Conservation (phyloP, 805 yeast genomes). For the Cyberlindnera japonica region DNA sequence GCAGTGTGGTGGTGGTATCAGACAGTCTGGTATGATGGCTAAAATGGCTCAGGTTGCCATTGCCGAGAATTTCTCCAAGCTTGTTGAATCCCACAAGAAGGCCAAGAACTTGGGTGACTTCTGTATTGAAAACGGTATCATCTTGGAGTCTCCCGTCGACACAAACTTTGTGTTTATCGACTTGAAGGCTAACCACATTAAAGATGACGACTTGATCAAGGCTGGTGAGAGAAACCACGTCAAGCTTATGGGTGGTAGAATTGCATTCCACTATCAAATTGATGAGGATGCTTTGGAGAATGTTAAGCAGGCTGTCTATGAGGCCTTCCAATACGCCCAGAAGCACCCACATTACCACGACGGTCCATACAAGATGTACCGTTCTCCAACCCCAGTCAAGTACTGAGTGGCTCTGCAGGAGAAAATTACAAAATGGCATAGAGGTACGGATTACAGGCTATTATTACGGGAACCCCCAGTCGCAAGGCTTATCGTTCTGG, state of each 20-base stretch:
- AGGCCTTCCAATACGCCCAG: slow-evolving; percentile 49
- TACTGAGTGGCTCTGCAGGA: slow-evolving; percentile 16
- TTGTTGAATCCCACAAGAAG: slow-evolving; percentile 43
- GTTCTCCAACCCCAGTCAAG: slow-evolving; percentile 36
- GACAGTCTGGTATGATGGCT: slow-evolving; percentile 81
- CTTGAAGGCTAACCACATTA: slow-evolving; percentile 39
- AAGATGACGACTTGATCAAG: slow-evolving; percentile 31
- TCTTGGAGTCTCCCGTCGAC: slow-evolving; percentile 65
- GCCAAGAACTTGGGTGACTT: slow-evolving; percentile 51
- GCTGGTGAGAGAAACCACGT: slow-evolving; percentile 55
- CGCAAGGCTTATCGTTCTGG: not conserved
- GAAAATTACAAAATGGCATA: slow-evolving; percentile 26
- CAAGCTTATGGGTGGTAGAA: slow-evolving; percentile 57
- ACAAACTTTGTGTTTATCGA: slow-evolving; percentile 57
- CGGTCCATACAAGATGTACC: slow-evolving; percentile 46
- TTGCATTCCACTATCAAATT: slow-evolving; percentile 51
- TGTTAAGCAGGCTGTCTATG: slow-evolving; percentile 31
- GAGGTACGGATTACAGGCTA: slow-evolving; percentile 6
- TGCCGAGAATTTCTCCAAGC: slow-evolving; percentile 56
- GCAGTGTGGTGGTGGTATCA: slow-evolving; percentile 91
- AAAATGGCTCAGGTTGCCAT: slow-evolving; percentile 77
- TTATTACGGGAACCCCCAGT: not conserved
- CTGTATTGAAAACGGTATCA: slow-evolving; percentile 48
- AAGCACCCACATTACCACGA: slow-evolving; percentile 47
- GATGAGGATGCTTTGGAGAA: slow-evolving; percentile 20